Evolutionary conservation across 2,329 filamentous ascomycete genomes (phyloP).

Genomic region (Tolypocladium paradoxum): DNA sequence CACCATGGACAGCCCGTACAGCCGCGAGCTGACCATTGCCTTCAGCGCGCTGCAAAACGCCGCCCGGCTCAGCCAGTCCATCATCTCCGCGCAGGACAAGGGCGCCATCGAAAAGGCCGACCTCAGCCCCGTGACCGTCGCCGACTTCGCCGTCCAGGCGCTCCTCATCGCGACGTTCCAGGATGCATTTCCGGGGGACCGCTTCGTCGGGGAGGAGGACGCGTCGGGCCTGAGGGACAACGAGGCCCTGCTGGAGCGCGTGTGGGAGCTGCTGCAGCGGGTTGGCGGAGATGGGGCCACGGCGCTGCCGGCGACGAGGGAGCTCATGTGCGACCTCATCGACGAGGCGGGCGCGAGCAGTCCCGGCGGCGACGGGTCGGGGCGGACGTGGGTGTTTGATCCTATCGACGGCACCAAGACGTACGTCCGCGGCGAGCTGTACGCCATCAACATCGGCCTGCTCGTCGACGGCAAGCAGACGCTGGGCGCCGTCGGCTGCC

Average conservation of each 20-base stretch:
- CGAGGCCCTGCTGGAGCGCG: conserved; percentile 29
- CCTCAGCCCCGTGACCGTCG: conserved; percentile 46
- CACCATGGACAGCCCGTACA: conserved; percentile 32
- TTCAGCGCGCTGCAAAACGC: conserved; percentile 33
- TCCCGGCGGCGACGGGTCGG: conserved; percentile 19
- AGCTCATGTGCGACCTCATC: conserved; percentile 40
- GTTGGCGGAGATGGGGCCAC: conserved; percentile 15
- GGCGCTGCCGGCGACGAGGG: conserved; percentile 24
- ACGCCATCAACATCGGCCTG: conserved; percentile 46
- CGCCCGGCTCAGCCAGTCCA: conserved; percentile 36
- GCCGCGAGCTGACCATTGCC: conserved; percentile 30
- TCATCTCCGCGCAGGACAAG: conserved; percentile 36
- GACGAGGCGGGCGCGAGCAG: conserved; percentile 36
- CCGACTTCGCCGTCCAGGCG: conserved; percentile 49
- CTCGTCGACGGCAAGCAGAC: conserved; percentile 38
- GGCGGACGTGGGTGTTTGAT: conserved; percentile 47
- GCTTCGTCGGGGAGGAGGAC: conserved; percentile 46
- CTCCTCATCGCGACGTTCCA: conserved; percentile 40
- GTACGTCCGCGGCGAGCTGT: conserved; percentile 41
- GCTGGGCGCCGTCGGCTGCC: conserved; percentile 37
- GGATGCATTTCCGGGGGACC: conserved; percentile 37
- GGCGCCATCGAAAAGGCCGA: conserved; percentile 42
- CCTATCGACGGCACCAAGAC: conserved; percentile 51
- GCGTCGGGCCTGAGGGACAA: conserved; percentile 34
- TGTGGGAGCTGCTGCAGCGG: conserved; percentile 33